Base-by-base conservation (phyloP, 768 basidiomycete species). In the Russula lepida region DNA sequence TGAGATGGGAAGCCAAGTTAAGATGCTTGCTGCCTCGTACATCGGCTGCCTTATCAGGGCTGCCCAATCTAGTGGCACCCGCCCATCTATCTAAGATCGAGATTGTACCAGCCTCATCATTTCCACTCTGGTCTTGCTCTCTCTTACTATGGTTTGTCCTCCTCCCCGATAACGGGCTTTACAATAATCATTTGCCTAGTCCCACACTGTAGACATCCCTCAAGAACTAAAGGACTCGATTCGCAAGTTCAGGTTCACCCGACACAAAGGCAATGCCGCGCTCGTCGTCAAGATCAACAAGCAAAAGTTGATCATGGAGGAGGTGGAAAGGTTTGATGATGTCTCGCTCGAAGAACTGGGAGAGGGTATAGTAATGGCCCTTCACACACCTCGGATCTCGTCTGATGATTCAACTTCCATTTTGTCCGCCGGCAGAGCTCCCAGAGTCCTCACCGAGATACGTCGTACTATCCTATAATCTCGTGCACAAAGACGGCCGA, bases 281-380 rank as follows among this genome's bases (percentile, higher is more conserved):
- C 77, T 95, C 56, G 76, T 92, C 67, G 84, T 95, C 73, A 95
- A 94, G 83, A 91, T 95, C 74, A 87, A 94, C 79, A 94, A 90
- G 77, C 73, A 78, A 43, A 78, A 84, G 67, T 80, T 95, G 60
- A 69, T 84, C 65, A 88, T 97, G 86, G 86, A 88, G 70, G 86
- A 91, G 68, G 88, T 85, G 33, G 89, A 92, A 57, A 83, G 86
- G 69, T 85, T 89, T 65, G 85, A 88, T 68, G 74, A 83, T 62
- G 85, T 90, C 62, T 79, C 79, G 58, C 83, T 93, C 59, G 88
- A 89, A 67, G 91, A 95, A 17, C 83, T 98, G 39, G 89, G 83
- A n/a, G 86, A 93, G 74, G 93, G 93, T 91, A 65, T 58, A 69
- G 55, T 43, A 44, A 7, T 32, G 43, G 33, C 28, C 28, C 53